These are phyloP conservation scores for Zasmidium citrigriseum DNA, from an alignment of 2,329 filamentous ascomycete genomes.

Conservation along the genomic window DNA sequence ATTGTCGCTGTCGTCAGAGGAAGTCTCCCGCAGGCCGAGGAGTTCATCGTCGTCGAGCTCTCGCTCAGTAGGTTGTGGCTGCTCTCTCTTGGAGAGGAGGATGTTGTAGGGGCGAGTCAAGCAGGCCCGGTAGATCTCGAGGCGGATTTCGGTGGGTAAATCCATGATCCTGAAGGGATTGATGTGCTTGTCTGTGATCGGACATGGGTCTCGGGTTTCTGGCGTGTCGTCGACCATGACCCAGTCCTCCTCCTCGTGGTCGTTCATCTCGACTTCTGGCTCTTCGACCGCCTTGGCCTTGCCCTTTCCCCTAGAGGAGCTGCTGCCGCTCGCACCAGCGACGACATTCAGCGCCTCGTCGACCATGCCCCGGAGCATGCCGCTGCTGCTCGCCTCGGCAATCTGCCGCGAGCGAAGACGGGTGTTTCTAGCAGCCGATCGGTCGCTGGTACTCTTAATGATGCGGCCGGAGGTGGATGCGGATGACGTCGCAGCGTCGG, in stretches of 20 bases:
- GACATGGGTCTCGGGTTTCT: constrained; percentile 10
- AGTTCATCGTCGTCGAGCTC: constrained; percentile 3
- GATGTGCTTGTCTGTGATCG: constrained; percentile 25
- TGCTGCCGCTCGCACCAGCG: constrained; percentile 6
- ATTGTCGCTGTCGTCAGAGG: background rate
- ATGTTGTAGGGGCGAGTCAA: constrained; percentile 36
- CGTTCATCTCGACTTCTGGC: background rate
- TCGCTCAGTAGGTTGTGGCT: constrained; percentile 7
- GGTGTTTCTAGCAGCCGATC: background rate
- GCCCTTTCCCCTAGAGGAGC: constrained; percentile 11
- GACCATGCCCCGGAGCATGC: constrained; percentile 17
- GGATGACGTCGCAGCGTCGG: constrained; percentile 6
- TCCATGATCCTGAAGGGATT: constrained; percentile 41
- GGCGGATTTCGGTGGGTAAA: constrained; percentile 49
- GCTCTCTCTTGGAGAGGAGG: constrained; percentile 30
- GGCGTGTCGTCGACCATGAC: background rate
- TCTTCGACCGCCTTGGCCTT: constrained; percentile 10
- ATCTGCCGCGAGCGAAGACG: background rate
- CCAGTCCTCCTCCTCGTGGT: background rate
- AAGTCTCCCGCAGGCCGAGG: background rate
- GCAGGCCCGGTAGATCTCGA: constrained; percentile 46
- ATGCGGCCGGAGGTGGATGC: constrained; percentile 13
- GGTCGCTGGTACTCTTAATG: constrained; percentile 15
- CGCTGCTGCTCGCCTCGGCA: constrained; percentile 17
- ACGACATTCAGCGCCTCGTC: constrained; percentile 13